A percentile compares a stretch with the other conserved stretches of the same genome.
Conservation (phyloP, 2,329 filamentous ascomycete genomes). For the Tympanopsis confertula region DNA sequence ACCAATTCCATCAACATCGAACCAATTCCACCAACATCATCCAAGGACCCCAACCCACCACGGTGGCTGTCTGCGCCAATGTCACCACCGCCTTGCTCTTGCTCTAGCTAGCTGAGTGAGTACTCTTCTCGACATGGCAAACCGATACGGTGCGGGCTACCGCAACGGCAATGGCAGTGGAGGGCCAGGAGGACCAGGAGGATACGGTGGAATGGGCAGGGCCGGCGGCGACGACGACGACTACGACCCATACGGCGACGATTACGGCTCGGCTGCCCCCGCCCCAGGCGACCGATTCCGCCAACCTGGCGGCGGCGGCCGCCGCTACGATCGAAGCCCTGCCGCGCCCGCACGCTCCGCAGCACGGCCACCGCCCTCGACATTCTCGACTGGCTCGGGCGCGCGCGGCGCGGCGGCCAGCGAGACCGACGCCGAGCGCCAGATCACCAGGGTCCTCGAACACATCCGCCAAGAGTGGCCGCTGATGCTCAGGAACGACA, state of each 20-base stretch:
- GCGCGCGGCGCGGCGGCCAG: constrained; percentile 11
- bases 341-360: constrained; percentile 19
- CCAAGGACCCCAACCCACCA: too few relatives aligned
- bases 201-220: too few relatives aligned
- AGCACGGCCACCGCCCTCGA: constrained; percentile 7
- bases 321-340: constrained; percentile 4
- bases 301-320: constrained; percentile 4
- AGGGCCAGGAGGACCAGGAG: too few relatives aligned
- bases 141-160: too few relatives aligned
- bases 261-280: constrained; percentile 22
- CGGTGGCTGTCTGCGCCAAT: too few relatives aligned
- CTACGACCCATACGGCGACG: constrained; percentile 36
- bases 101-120: too few relatives aligned
- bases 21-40: too few relatives aligned
- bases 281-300: constrained; percentile 14
- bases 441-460: constrained; percentile 57
- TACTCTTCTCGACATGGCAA: too few relatives aligned
- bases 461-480: constrained; percentile 84
- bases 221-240: too few relatives aligned
- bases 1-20: too few relatives aligned
- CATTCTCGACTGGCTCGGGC: constrained; percentile 11
- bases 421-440: constrained; percentile 37
- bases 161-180: too few relatives aligned
- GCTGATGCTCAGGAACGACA: constrained; percentile 78
- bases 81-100: too few relatives aligned